Evolutionary conservation across 2,329 filamentous ascomycete genomes (phyloP), one percentile per base, ranked within the genome.

Genomic region (Colletotrichum incanum): DNA sequence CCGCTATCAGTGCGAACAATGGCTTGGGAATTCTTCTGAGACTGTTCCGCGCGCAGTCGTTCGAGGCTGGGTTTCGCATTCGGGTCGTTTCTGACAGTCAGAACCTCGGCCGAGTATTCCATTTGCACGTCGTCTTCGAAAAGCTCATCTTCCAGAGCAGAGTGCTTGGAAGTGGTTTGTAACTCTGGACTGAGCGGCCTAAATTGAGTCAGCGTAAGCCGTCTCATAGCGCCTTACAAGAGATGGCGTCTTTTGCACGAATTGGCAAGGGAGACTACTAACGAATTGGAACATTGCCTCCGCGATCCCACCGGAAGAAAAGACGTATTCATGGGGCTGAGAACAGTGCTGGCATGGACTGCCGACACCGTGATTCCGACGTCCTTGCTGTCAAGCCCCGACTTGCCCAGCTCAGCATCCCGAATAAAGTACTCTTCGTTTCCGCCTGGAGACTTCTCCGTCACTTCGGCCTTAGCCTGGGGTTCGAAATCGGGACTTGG

Each of bases 1-100:
- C 86, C 88, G 72, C 88, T 90, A 70, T 89, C 87, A 3, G 82
- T 81, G 62, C 83, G 81, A 7, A 75, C 75, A 9, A 86, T 60
- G 56, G 77, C 72, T 69, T 76, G 58, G 55, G 65, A 41, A 50
- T 76, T 68, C 69, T 74, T 74, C 71, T 75, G 76, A 65, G 69
- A 31, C 66, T 70, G 43, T 56, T 74, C 69, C 60, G 43, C 41
- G 65, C 74, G 50, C 49, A 78, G 72, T 43, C 65, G 76, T 41
- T 75, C 73, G 16, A 76, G 78, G 31, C 73, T 74, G 23, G 83
- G 78, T 73, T 86, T 87, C 37, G 85, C 85, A 65, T 79, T 85
- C 18, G 81, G 78, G 65, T 88, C 86, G 20, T 84, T 75, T 45
- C 83, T 82, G 37, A 85, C 78, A 71, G 85, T 78, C 41, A 86